Evolutionary conservation across 805 yeast species (phyloP), one percentile per base, ranked within the genome.

Genomic region (Zygotorulaspora chibaensis): DNA sequence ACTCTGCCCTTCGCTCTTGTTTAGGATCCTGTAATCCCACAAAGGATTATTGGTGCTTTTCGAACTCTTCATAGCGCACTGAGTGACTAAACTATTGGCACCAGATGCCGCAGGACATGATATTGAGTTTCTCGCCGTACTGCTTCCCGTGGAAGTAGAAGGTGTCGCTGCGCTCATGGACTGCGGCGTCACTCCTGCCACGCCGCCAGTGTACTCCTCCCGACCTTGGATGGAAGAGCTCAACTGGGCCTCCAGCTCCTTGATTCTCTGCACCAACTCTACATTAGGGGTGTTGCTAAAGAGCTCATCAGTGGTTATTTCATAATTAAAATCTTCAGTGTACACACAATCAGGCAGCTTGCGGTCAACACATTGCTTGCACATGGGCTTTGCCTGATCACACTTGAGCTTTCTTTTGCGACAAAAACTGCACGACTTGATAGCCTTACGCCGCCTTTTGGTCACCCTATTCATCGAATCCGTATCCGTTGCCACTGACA

Each of bases 351-450:
- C 52, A 3, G 61, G 57, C 25, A 61, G 46, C 6, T 55, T 50
- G 50, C 72, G 71, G 7, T 61, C 48, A 9, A 57, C 40, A 53
- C 82, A 77, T 38, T 70, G 71, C 8, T 67, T 62, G 48, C 75
- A 70, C 46, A 55, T 56, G n/a, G 74, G 72, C 47, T 66, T 67
- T 31, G 63, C 62, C 51, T 77, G 78, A 55, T 80, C 84, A 62
- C 86, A 80, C 66, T 80, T 80, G 67, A 81, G 73, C 65, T 81
- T 81, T 55, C 84, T 73, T 50, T 75, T 73, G 43, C 85, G 71
- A 60, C 87, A 81, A 38, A 81, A 79, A 50, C 79, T 68, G 55
- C 84, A 80, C 3, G 66, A 57, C 36, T 58, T 55, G 35, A 62
- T 60, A 13, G 50, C 46, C 47, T 62, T 62, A 20, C 62, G 46